A percentile compares a stretch with the other conserved stretches of the same genome.
Conservation (phyloP, 2,329 filamentous ascomycete genomes). For the Colletotrichum falcatum region DNA sequence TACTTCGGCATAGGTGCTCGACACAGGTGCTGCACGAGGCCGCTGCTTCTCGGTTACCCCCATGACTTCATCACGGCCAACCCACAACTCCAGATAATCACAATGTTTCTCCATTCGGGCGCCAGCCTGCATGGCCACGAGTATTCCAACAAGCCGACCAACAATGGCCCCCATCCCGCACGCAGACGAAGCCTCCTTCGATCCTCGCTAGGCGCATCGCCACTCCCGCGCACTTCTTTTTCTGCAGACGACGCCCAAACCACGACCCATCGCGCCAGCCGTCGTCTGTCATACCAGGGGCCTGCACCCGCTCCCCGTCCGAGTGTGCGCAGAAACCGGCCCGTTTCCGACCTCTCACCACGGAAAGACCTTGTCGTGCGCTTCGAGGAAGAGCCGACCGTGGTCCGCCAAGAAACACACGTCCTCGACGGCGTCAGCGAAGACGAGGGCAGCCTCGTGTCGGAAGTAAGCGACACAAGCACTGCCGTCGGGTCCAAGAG, state of each 20-base stretch:
- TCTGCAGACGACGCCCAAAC: constrained; percentile 17
- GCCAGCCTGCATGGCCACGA: constrained; percentile 72
- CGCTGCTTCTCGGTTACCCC: not conserved
- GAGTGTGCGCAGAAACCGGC: constrained; percentile 45
- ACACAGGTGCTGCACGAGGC: too few relatives aligned
- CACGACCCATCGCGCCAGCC: constrained; percentile 19
- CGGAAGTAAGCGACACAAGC: constrained; percentile 61
- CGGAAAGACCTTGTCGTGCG: constrained; percentile 59
- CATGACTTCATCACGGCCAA: constrained; percentile 16
- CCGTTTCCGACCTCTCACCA: constrained; percentile 54
- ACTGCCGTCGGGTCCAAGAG: constrained; percentile 47
- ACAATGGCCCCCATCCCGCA: constrained; percentile 47
- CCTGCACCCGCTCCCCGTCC: constrained; percentile 30
- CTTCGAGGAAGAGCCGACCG: constrained; percentile 56
- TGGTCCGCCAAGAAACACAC: constrained; percentile 40
- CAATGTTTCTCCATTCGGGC: constrained; percentile 70
- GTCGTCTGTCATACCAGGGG: constrained; percentile 31
- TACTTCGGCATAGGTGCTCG: not conserved
- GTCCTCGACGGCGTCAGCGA: constrained; percentile 56
- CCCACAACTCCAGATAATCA: constrained; percentile 29
- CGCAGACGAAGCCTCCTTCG: constrained; percentile 55
- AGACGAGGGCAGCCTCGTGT: constrained; percentile 60
- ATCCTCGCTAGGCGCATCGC: constrained; percentile 52
- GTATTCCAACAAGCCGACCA: constrained; percentile 58
- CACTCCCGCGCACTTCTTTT: constrained; percentile 24